Evolutionary conservation across 495 filamentous ascomycete genomes (phyloP).

Genomic region (Cetradonia linearis): DNA sequence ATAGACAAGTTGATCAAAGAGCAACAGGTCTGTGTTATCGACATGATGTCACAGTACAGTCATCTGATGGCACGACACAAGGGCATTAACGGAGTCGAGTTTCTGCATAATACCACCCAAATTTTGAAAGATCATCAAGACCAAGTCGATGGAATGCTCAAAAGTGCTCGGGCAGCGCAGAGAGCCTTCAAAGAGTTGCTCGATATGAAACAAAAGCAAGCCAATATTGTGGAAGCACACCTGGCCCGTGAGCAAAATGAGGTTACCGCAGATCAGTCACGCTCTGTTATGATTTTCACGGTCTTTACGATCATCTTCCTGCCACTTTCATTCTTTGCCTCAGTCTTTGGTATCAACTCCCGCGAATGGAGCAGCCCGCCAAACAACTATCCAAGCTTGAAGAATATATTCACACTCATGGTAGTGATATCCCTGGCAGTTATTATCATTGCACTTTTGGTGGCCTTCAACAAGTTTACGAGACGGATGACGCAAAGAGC

Average conservation of each 20-base stretch:
- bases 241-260: conserved; percentile 54
- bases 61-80: conserved; percentile 28
- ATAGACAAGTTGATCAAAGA: conserved; percentile 48
- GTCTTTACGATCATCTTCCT: conserved; percentile 60
- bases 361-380: conserved; percentile 47
- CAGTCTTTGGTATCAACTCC: conserved; percentile 56
- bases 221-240: conserved; percentile 57
- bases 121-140: conserved; percentile 47
- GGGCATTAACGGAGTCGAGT: conserved; percentile 30
- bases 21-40: conserved; percentile 42
- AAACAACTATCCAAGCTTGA: conserved; percentile 26
- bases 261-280: conserved; percentile 51
- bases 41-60: conserved; percentile 39
- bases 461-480: conserved; percentile 36
- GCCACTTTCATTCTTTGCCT: conserved; percentile 57
- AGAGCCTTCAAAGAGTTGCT: conserved; percentile 52
- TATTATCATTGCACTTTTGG: conserved; percentile 34
- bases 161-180: conserved; percentile 36
- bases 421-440: conserved; percentile 33
- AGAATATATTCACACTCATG: conserved; percentile 32
- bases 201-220: conserved; percentile 59
- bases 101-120: conserved; percentile 42
- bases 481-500: conserved; percentile 28
- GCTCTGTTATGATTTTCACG: conserved; percentile 60
- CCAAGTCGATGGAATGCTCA: conserved; percentile 49